A percentile compares a stretch with the other conserved stretches of the same genome.
Evolutionary conservation across 129 eudicot genomes (phyloP).

Genomic region (Cynara cardunculus): DNA sequence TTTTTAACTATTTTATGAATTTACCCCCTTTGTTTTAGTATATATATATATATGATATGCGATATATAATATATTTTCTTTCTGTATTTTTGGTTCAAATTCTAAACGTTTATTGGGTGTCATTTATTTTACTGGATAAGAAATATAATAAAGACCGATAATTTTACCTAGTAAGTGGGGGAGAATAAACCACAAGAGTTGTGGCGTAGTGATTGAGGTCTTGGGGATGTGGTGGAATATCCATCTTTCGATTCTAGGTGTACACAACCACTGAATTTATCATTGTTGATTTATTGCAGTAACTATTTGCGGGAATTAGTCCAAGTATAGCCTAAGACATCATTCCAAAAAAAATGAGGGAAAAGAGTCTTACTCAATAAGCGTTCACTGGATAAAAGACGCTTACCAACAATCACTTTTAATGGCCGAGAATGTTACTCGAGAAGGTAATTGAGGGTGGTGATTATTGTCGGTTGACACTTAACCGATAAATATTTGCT

Average conservation of each 20-base stretch:
- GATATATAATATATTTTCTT: background rate
- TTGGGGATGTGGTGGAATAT: no score
- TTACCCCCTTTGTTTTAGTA: background rate
- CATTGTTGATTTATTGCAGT: no score
- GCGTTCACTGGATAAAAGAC: background rate
- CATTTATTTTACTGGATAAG: background rate
- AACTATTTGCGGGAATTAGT: no score
- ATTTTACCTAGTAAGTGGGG: no score
- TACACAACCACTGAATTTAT: no score
- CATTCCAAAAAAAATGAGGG: no score
- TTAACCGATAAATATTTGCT: no score
- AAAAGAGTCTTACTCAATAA: background rate
- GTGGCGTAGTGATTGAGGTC: no score
- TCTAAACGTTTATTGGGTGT: background rate
- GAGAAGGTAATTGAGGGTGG: background rate
- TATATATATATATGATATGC: no score
- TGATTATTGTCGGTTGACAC: background rate
- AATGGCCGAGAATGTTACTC: background rate
- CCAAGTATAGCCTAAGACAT: no score
- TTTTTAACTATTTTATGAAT: conserved; percentile 9
- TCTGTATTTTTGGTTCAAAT: background rate
- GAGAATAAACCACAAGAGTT: no score
- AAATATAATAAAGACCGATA: background rate
- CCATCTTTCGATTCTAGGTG: no score
- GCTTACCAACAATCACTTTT: background rate